Base-by-base conservation (phyloP, 2,329 filamentous ascomycete species). In the Aciculosporium take region DNA sequence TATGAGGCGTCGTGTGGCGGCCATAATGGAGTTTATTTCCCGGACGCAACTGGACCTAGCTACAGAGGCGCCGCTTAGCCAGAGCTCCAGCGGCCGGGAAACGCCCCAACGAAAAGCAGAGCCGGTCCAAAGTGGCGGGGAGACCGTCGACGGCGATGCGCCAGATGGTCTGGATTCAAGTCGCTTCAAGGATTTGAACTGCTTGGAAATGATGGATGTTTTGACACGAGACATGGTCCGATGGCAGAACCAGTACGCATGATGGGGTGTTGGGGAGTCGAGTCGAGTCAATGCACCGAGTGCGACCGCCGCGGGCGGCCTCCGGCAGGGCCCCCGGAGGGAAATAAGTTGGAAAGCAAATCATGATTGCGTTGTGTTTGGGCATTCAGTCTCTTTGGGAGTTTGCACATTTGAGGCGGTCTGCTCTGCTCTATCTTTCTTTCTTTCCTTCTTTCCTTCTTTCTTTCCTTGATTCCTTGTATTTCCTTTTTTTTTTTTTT, bases 181-280 rank as follows among this genome's bases (percentile, higher is more conserved):
- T 51, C 72, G 79, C 1, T 94, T 94, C 59, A 84, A 80, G 50
- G 74, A 81, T 7, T 66, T 94, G 48, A 83, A 68, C 43, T 87
- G 81, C 50, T 68, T 84, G 48, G 84, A 93, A 61, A 93, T 94
- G 84, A 93, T 93, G 84, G 86, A 93, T 57, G 72, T 78, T 51
- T 62, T 94, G 57, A 88, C 82, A 46, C 72, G 82, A 46, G 79
- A 87, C 56, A 71, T 94, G 53, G 74, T 89, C 49, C 81, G 83
- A 53, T 94, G 85, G 85, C 85, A 94, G 63, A 80, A 81, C 48
- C 74, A 84, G 53, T 87, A 73, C 51, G 57, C 65, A 41, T 62
- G 49, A 56, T 39, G 27, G 27, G 10, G 8, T 15, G 8, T n/a
- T n/a, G 7, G 7, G 28, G 23, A 33, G 18, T 37, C 6, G 32